Evolutionary conservation across 2,329 filamentous ascomycete species (phyloP).

Genomic region (Neonectria punicea): DNA sequence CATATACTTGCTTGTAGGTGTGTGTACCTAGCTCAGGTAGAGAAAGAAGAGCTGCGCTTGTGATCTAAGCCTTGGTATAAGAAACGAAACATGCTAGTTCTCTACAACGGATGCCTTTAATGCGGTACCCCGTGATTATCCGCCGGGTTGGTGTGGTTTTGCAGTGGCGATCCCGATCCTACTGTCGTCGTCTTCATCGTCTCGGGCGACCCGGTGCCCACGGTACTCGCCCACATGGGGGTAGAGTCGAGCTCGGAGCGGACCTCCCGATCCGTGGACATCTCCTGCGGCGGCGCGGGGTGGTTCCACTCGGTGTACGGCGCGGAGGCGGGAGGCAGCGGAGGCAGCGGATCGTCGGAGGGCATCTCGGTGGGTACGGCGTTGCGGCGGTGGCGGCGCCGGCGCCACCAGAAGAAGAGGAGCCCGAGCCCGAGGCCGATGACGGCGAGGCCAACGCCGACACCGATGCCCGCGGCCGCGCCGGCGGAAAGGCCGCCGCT

Average conservation of each 20-base stretch:
- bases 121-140: neutral
- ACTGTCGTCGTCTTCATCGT: neutral
- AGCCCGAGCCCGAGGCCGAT: slow-evolving; percentile 35
- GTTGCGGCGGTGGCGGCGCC: slow-evolving; percentile 1
- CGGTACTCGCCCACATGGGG: slow-evolving; percentile 8
- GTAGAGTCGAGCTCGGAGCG: slow-evolving; percentile 20
- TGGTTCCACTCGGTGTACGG: neutral
- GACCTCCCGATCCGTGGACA: slow-evolving; percentile 5
- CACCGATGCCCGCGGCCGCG: slow-evolving; percentile 45
- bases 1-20: no score
- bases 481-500: slow-evolving; percentile 41
- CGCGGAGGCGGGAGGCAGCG: neutral
- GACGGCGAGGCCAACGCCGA: slow-evolving; percentile 43
- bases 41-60: neutral
- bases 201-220: slow-evolving; percentile 1
- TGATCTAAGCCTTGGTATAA: neutral
- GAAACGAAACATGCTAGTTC: neutral
- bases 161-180: neutral
- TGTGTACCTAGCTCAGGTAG: neutral
- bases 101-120: neutral
- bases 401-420: slow-evolving; percentile 45
- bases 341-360: slow-evolving; percentile 1
- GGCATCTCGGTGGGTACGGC: neutral
- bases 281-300: slow-evolving; percentile 15
- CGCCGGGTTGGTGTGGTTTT: neutral